Evolutionary conservation across 2,329 filamentous ascomycete species (phyloP).

Genomic region (Cucurbitaria berberidis): DNA sequence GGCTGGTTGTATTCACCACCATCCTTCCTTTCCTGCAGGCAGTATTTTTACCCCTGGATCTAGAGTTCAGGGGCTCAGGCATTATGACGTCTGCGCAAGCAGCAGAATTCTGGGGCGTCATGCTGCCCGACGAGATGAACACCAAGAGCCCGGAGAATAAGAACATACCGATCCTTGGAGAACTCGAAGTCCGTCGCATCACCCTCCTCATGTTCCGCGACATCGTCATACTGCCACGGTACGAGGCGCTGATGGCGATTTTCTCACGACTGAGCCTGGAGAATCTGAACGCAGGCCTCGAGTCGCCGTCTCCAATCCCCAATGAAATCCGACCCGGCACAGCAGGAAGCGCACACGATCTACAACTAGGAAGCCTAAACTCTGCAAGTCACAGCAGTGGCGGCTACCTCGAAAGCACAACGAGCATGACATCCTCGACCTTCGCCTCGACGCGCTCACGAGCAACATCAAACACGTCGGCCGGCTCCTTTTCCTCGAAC

Average conservation of each 20-base stretch:
- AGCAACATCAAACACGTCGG: conserved; percentile 81
- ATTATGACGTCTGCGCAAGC: conserved; percentile 81
- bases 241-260: conserved; percentile 85
- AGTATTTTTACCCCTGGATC: conserved; percentile 89
- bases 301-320: conserved; percentile 40
- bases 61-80: conserved; percentile 88
- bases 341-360: conserved; percentile 32
- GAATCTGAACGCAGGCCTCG: conserved; percentile 61
- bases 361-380: conserved; percentile 70
- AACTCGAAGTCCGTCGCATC: conserved; percentile 85
- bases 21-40: conserved; percentile 94
- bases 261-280: conserved; percentile 90
- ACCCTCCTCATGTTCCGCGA: conserved; percentile 90
- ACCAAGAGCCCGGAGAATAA: conserved; percentile 52
- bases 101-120: conserved; percentile 86
- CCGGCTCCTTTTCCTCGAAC: conserved; percentile 54
- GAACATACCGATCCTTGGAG: conserved; percentile 55
- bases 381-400: conserved; percentile 69
- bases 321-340: conserved; percentile 39
- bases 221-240: conserved; percentile 83
- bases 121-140: conserved; percentile 58
- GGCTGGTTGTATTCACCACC: conserved; percentile 89
- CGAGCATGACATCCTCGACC: conserved; percentile 58
- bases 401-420: conserved; percentile 75
- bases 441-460: conserved; percentile 67